Evolutionary conservation across 2,329 filamentous ascomycete genomes (phyloP).

Genomic region (Albophoma yamanashiensis): DNA sequence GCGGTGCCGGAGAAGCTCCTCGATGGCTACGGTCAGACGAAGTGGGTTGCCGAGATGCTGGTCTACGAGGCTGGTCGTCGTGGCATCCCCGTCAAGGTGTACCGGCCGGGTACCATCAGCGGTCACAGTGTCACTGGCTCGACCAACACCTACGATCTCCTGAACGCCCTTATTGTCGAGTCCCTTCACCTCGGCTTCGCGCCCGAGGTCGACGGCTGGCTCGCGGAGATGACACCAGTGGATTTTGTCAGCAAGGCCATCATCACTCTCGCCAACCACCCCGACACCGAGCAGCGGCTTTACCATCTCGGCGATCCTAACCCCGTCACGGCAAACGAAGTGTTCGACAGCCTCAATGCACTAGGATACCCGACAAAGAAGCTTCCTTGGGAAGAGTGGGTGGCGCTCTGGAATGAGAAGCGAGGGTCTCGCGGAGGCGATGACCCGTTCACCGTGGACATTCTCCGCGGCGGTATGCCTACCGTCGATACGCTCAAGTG

Average conservation of each 20-base stretch:
- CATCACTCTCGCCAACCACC: conserved; percentile 56
- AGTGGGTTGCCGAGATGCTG: conserved; percentile 72
- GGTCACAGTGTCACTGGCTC: conserved; percentile 67
- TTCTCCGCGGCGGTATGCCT: conserved; percentile 73
- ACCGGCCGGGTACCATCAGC: conserved; percentile 67
- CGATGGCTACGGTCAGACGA: conserved; percentile 70
- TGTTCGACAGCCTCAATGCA: conserved; percentile 53
- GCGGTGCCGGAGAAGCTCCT: conserved; percentile 58
- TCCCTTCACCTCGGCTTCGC: conserved; percentile 62
- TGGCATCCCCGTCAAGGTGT: conserved; percentile 59
- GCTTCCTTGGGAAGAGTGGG: conserved; percentile 64
- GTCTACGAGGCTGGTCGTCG: conserved; percentile 58
- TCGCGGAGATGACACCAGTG: conserved; percentile 74
- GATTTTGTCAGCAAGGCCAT: conserved; percentile 72
- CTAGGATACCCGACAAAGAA: conserved; percentile 62
- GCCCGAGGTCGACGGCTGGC: conserved; percentile 64
- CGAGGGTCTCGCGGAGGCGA: conserved; percentile 56
- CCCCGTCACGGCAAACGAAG: conserved; percentile 52
- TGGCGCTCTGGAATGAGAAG: conserved; percentile 61
- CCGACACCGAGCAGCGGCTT: conserved; percentile 48
- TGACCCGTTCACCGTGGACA: conserved; percentile 66
- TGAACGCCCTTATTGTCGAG: conserved; percentile 67
- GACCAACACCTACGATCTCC: conserved; percentile 67
- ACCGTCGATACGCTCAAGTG: conserved; percentile 58
- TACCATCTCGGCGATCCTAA: conserved; percentile 68